Conservation (phyloP, 2,329 filamentous ascomycete species). For the Cryphonectria nitschkei region DNA sequence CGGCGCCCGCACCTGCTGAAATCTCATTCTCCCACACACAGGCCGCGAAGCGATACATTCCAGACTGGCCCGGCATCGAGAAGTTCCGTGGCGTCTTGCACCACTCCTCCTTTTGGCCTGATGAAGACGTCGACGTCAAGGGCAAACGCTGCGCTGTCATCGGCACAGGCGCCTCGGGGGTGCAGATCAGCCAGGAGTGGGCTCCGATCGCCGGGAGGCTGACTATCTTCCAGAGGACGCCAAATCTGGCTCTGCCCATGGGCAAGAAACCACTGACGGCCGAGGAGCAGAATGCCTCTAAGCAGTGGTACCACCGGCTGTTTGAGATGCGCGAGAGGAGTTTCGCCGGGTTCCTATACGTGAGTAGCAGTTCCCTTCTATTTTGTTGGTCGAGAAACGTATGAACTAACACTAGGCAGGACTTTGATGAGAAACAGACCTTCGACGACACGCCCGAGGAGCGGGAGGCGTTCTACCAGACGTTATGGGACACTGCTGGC, state of each 20-base stretch:
- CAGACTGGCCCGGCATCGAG: conserved; percentile 62
- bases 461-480: conserved; percentile 52
- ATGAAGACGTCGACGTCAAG: conserved; percentile 57
- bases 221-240: conserved; percentile 68
- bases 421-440: conserved; percentile 57
- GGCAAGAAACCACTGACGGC: conserved; percentile 50
- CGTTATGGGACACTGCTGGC: conserved; percentile 54
- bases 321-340: conserved; percentile 56
- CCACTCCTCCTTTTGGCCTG: conserved; percentile 65
- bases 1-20: not conserved
- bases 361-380: not conserved
- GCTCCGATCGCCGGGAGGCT: conserved; percentile 56
- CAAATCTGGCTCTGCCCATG: conserved; percentile 69
- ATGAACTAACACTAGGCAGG: conserved; percentile 31
- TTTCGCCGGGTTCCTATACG: conserved; percentile 63
- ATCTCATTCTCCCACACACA: conserved; percentile 26
- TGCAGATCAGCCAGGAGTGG: conserved; percentile 66
- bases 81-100: conserved; percentile 63
- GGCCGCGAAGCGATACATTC: conserved; percentile 64
- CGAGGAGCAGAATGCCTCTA: conserved; percentile 53
- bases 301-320: conserved; percentile 52
- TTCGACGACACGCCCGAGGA: conserved; percentile 57
- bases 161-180: conserved; percentile 66
- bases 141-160: conserved; percentile 65
- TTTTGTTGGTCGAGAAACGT: too few relatives aligned